A percentile compares a stretch with the other conserved stretches of the same genome.
phyloP scores from a whole-genome alignment of 306 rosid species.

The Vigna angularis region DNA sequence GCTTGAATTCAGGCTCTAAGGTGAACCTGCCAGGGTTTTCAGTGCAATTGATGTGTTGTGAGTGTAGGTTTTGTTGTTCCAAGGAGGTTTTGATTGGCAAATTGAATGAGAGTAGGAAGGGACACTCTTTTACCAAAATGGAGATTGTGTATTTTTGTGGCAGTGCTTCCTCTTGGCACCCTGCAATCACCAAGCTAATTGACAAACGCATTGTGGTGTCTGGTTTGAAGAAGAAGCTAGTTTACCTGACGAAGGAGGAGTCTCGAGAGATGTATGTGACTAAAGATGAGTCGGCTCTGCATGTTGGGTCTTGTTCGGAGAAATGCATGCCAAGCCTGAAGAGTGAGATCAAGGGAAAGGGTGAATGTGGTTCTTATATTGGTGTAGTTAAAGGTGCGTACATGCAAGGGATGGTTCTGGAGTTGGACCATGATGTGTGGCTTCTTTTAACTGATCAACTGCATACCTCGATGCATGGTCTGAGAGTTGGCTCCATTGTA shows the following conservation, averaged over 20 bases:
- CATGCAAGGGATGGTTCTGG: constrained; percentile 90
- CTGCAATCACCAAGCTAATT: constrained; percentile 65
- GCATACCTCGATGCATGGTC: constrained; percentile 70
- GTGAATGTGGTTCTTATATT: constrained; percentile 72
- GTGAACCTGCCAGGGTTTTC: constrained; percentile 64
- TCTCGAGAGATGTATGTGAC: constrained; percentile 76
- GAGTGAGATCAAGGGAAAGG: constrained; percentile 51
- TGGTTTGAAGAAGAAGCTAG: constrained; percentile 74
- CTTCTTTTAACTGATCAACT: constrained; percentile 77
- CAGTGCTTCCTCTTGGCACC: constrained; percentile 74
- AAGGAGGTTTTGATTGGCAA: constrained; percentile 33
- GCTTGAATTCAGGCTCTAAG: constrained; percentile 38
- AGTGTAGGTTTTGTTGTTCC: constrained; percentile 65
- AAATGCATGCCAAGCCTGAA: constrained; percentile 37
- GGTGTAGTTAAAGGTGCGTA: constrained; percentile 72
- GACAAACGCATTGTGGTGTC: constrained; percentile 55
- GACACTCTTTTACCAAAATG: constrained; percentile 62
- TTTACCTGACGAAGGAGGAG: constrained; percentile 60
- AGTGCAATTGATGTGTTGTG: constrained; percentile 61
- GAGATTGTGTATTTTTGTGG: constrained; percentile 68
- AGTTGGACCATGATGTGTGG: constrained; percentile 90
- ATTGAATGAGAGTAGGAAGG: constrained; percentile 40
- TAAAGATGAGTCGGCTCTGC: constrained; percentile 58
- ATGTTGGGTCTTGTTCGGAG: constrained; percentile 46
- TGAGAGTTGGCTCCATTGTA: constrained; percentile 85